phyloP scores from a whole-genome alignment of 108 stramenopile genomes.

The Schizochytrium sp. region DNA sequence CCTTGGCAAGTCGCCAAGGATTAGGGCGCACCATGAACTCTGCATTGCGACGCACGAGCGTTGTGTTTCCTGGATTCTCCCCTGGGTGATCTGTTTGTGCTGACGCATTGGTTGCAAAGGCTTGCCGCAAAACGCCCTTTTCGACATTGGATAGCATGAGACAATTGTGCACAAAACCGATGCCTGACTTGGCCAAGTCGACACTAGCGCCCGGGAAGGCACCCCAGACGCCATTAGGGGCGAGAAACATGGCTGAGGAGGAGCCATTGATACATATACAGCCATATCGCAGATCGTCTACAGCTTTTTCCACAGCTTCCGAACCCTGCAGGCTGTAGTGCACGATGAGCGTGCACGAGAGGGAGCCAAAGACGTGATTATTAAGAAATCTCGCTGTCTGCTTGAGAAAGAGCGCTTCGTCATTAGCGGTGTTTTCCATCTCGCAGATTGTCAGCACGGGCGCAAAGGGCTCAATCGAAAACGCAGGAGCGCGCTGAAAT shows the following conservation, averaged over 20 bases:
- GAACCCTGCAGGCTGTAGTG: not conserved
- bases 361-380: not conserved
- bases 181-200: not conserved
- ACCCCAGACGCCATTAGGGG: not conserved
- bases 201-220: not conserved
- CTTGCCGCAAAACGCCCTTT: not conserved
- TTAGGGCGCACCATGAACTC: not conserved
- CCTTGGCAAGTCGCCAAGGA: not conserved
- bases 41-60: not conserved
- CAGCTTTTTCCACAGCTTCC: not conserved
- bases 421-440: not conserved
- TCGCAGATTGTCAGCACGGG: not conserved
- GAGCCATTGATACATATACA: not conserved
- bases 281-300: not conserved
- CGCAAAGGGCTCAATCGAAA: not conserved
- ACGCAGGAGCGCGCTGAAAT: not conserved
- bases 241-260: not conserved
- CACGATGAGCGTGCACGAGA: not conserved
- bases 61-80: not conserved
- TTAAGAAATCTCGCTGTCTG: not conserved
- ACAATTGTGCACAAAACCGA: not conserved
- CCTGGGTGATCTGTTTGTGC: not conserved
- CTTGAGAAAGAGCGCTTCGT: not conserved
- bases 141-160: not conserved
- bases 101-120: not conserved